Conservation (phyloP, 192 early-diverging fungal genomes). For the Backusella liffmaniae region DNA sequence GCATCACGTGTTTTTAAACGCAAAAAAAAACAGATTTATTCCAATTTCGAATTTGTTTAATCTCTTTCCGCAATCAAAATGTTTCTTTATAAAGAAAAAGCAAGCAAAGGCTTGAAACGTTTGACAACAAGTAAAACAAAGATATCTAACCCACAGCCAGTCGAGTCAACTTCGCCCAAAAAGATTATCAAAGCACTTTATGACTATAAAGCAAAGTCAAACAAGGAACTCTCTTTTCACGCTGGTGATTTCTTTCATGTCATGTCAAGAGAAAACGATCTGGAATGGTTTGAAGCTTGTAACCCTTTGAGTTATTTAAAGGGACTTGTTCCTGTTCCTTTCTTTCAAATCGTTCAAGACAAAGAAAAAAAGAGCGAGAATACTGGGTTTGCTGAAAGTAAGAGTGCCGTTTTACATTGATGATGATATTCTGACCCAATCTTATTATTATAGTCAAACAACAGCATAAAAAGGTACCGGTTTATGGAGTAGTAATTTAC, state of each 20-base stretch:
- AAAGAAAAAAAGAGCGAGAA: conserved; percentile 28
- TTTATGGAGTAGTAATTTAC: conserved; percentile 66
- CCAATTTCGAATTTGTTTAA: not conserved
- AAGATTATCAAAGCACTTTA: conserved; percentile 75
- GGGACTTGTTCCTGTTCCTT: conserved; percentile 65
- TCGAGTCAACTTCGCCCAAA: conserved; percentile 46
- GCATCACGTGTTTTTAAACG: not conserved
- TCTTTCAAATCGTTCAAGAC: conserved; percentile 65
- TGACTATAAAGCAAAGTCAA: conserved; percentile 61
- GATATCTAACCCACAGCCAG: not conserved
- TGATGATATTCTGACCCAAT: not conserved
- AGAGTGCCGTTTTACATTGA: not conserved
- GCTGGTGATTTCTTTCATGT: conserved; percentile 82
- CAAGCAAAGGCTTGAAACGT: not conserved
- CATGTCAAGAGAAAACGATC: conserved; percentile 60
- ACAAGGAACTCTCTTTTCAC: conserved; percentile 65
- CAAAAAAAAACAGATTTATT: not conserved
- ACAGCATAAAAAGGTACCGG: not conserved
- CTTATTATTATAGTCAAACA: not conserved
- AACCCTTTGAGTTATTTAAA: conserved; percentile 64
- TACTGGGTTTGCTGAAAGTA: conserved; percentile 19
- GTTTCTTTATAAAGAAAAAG: conserved; percentile 14
- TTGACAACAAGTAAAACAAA: not conserved
- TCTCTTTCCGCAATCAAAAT: not conserved
- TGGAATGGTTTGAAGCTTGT: conserved; percentile 67